These are phyloP conservation scores for Pseudogymnoascus sp. DNA, from an alignment of 2,329 filamentous ascomycete species.

Conservation along the genomic window DNA sequence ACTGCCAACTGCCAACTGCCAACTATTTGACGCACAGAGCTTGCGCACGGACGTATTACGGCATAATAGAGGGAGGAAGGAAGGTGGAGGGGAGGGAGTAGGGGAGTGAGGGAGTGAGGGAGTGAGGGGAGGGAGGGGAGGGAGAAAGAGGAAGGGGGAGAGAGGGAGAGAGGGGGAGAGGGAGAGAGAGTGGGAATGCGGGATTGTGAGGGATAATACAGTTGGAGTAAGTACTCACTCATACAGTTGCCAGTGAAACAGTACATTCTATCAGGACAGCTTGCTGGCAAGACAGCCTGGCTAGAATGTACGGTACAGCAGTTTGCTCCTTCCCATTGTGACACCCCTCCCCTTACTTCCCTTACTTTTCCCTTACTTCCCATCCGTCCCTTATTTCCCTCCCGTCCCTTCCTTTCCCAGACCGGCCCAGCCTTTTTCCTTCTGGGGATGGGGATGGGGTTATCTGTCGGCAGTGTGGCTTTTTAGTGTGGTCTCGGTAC, in stretches of 20 bases:
- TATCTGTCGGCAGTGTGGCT: neutral
- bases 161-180: neutral
- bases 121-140: no score
- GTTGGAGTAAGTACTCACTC: neutral
- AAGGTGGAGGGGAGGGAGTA: no score
- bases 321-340: neutral
- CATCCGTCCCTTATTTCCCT: neutral
- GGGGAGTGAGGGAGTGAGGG: neutral
- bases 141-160: no score
- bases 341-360: neutral
- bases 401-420: neutral
- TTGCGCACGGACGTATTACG: neutral
- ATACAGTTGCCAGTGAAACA: neutral
- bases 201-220: no score
- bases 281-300: no score
- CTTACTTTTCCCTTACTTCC: no score
- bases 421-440: no score
- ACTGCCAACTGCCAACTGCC: no score
- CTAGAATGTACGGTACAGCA: no score
- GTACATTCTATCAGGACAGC: neutral
- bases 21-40: neutral
- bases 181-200: neutral
- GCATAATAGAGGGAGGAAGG: no score
- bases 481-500: no score
- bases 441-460: no score